Conservation (phyloP, 2,329 filamentous ascomycete genomes). For the Claviceps sp. region DNA sequence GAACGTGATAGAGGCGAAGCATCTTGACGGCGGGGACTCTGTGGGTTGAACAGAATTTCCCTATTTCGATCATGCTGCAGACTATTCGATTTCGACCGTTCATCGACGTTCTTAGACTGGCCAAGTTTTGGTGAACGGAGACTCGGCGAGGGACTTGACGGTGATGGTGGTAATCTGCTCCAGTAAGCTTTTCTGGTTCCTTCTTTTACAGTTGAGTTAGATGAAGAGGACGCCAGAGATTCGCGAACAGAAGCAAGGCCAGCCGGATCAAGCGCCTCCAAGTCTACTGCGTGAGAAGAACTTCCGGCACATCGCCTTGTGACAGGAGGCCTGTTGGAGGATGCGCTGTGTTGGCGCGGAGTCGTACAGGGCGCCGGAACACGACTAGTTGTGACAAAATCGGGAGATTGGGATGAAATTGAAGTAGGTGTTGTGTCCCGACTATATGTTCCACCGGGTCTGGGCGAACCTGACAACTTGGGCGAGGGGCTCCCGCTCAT, state of each 20-base stretch:
- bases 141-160: constrained; percentile 48
- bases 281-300: constrained; percentile 35
- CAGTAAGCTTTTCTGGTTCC: constrained; percentile 30
- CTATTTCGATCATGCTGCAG: background rate
- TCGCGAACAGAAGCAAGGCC: constrained; percentile 55
- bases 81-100: background rate
- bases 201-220: constrained; percentile 51
- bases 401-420: constrained; percentile 61
- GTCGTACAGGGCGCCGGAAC: constrained; percentile 27
- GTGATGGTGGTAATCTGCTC: constrained; percentile 31
- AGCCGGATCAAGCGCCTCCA: constrained; percentile 33
- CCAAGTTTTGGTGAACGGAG: constrained; percentile 46
- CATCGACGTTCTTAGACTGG: constrained; percentile 11
- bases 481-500: constrained; percentile 63
- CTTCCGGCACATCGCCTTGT: constrained; percentile 44
- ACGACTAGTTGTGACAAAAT: constrained; percentile 36
- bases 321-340: constrained; percentile 44
- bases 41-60: constrained; percentile 18
- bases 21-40: constrained; percentile 18
- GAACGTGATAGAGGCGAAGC: constrained; percentile 18
- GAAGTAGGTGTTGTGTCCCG: constrained; percentile 69
- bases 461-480: constrained; percentile 58
- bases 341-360: constrained; percentile 40
- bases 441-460: constrained; percentile 52
- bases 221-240: constrained; percentile 59